Base-by-base conservation (phyloP, 2,329 filamentous ascomycete species). In the Anisogramma anomala region DNA sequence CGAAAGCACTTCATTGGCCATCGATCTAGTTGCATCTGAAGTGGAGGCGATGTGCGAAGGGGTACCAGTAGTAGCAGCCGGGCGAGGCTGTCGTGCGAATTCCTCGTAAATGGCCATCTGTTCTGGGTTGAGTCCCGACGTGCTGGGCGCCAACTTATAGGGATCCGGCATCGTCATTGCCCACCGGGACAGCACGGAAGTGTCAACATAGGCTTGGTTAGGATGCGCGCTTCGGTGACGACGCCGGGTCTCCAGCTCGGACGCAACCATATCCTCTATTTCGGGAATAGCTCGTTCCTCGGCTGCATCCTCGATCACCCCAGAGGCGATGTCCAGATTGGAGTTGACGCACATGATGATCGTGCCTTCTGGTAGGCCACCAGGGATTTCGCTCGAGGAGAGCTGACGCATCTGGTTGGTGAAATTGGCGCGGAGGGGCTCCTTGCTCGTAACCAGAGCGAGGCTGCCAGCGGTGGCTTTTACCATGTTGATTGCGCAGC, bases 331-430 rank as follows among this genome's bases (percentile, higher is more conserved):
- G 52, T 98, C 91, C 22, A 98, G 72, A 58, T 98, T 98, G 50
- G 93, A 89, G 59, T 96, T 98, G 47, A 98, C 89, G 61, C 93
- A 96, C 85, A 98, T 95, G 42, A 96, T 76, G 47, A 98, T 91
- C 23, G 91, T 84, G 6, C 91, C 91, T 63, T 98, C 91, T 0
- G 91, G 86, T 47, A 98, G 72, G 13, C 84, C 84, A 39, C 85
- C 82, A 40, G 85, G 79, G 27, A 94, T 72, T 27, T 80, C 77
- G 36, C 63, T 67, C 3, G 77, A 71, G n/a, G 77, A 71, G n/a
- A 79, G 60, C 36, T 70, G 71, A 39, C 91, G 82, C 59, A 98
- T 87, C 57, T 96, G 94, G 62, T 96, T 98, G 40, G 84, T 93
- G 61, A 98, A 94, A 63, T 93, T 96, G 60, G 93, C 91, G 46